Evolutionary conservation across 305 asterid species (phyloP), one percentile per base, ranked within the genome.

Genomic region (Plantago rigida): DNA sequence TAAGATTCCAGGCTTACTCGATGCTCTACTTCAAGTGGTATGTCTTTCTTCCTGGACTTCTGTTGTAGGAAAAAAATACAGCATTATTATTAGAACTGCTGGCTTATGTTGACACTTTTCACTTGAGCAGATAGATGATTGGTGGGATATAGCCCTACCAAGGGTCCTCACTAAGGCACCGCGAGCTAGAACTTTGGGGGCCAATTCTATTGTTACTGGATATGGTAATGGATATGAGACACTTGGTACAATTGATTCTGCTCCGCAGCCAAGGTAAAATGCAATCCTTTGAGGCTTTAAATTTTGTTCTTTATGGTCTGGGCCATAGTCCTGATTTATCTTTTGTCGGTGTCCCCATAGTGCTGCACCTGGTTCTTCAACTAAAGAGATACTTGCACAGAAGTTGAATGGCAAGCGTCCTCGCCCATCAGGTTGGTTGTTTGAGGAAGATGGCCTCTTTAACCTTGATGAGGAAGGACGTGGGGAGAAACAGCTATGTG

Each of bases 11-110:
- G 94, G 96, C 48, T 68, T 92, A 70, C 98, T 92, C 24, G 98
- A 92, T 70, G 95, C 98, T 52, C 75, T 92, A 53, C 90, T 92
- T 77, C 95, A 79, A 86, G 84, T 92, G 75, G 98, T 92, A 84
- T 13, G 90, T 86, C 52, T 73, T 64, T 34, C 36, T 46, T 59
- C 42, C 44, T 50, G 41, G 69, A 29, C n/a, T 66, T 70, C 46
- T 45, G 47, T 42, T 26, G 3, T 53, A 15, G 49, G 39, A n/a
- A 51, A 42, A 22, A 41, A 46, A 17, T 48, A 47, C 47, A 3
- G 7, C 39, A 51, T 44, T 63, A 9, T 4, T 31, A 44, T 53
- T 22, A 29, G 12, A 36, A 44, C 17, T 47, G 39, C 65, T 17
- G 50, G 11, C 63, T 48, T 57, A 45, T 44, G 14, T 26, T 47